Base-by-base conservation (phyloP, 441 rosid species). In the Bruguiera hainesii region DNA sequence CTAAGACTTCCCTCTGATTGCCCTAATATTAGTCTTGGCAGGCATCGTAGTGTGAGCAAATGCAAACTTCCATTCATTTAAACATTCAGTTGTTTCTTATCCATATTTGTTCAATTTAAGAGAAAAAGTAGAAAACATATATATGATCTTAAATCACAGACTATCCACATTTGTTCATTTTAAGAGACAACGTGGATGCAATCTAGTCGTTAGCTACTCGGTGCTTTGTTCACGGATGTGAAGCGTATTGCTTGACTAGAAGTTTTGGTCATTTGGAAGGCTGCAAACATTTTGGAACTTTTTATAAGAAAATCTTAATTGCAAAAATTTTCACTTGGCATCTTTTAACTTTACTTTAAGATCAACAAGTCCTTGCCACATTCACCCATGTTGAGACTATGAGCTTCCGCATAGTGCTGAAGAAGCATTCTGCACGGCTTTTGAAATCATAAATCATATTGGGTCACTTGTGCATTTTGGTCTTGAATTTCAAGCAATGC, bases 1-100 rank as follows among this genome's bases (percentile, higher is more conserved):
- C 79, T 89, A 46, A 65, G 30, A 61, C 93, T 84, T 78, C 98
- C 98, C 15, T 28, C 69, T 21, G 85, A 70, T 71, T 77, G 78
- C 64, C 92, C 95, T 29, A n/a, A 65, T 20, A 72, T 81, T 74
- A 93, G 98, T 81, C 81, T 81, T 76, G 98, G 97, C 61, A 86
- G 96, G 80, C 73, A 74, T 76, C 87, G 73, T 15, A 80, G 77
- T 18, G 46, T 91, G 55, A 82, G 77, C 49, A 84, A 74, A 72
- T 89, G 98, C 74, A 87, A 92, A 76, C 83, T 92, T 72, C 93
- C 90, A 25, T 64, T 76, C 16, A 3, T 53, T 53, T 53, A 25
- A 53, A 13, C 57, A 7, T 53, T n/a, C 29, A 9, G 28, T 53
- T 53, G 10, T 53, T 53, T 42, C 48, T 42, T 42, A 11, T 42